Conservation (phyloP, 73 alveolate species). For the Vitrella brassicaformis region DNA sequence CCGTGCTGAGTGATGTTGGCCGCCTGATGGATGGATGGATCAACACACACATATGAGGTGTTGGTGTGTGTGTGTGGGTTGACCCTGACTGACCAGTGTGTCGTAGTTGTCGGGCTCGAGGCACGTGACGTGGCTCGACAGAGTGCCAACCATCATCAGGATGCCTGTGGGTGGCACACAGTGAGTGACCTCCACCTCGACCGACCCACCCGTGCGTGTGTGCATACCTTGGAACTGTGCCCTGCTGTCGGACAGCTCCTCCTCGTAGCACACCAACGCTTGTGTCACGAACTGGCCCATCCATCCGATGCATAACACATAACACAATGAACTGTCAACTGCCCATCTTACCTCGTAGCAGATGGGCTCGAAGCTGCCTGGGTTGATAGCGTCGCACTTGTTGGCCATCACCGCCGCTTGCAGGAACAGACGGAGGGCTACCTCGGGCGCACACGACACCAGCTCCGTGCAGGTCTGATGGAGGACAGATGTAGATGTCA, state of each 20-base stretch:
- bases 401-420: slow-evolving; percentile 44
- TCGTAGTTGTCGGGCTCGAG: background rate
- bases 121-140: background rate
- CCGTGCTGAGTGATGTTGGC: background rate
- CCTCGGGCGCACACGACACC: slow-evolving; percentile 43
- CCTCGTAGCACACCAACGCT: slow-evolving; percentile 56
- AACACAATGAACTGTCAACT: background rate
- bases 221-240: slow-evolving; percentile 49
- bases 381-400: slow-evolving; percentile 11
- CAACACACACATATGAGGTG: background rate
- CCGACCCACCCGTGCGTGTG: too few relatives aligned
- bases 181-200: too few relatives aligned
- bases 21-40: background rate
- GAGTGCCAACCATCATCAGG: background rate
- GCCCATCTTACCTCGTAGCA: slow-evolving; percentile 37
- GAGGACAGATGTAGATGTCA: background rate
- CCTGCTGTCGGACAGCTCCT: slow-evolving; percentile 59
- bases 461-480: background rate
- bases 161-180: too few relatives aligned
- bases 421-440: slow-evolving; percentile 44
- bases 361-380: slow-evolving; percentile 45
- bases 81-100: background rate
- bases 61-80: too few relatives aligned
- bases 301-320: background rate
- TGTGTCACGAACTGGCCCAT: slow-evolving; percentile 30